Conservation (phyloP, 495 filamentous ascomycete species). For the Acidiella bohemica region DNA sequence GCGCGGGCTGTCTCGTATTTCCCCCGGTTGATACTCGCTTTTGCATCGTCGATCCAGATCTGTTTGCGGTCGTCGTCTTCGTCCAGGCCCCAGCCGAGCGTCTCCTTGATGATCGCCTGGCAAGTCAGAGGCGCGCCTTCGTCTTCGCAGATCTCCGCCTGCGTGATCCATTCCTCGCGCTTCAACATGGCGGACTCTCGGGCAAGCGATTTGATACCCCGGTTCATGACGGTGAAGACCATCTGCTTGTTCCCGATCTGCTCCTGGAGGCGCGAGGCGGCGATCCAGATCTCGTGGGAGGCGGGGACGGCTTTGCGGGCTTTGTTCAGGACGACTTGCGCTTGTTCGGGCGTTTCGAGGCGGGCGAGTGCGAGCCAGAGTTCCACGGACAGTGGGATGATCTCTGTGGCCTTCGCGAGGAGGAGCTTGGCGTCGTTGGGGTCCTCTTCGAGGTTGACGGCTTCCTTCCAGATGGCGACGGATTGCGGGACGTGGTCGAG, state of each 20-base stretch:
- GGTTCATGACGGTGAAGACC: conserved; percentile 76
- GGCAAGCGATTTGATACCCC: conserved; percentile 77
- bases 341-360: conserved; percentile 75
- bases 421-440: conserved; percentile 72
- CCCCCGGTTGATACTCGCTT: conserved; percentile 58
- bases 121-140: conserved; percentile 82
- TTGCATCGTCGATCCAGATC: conserved; percentile 87
- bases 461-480: conserved; percentile 88
- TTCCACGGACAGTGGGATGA: conserved; percentile 84
- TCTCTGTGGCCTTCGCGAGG: conserved; percentile 82
- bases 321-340: conserved; percentile 86
- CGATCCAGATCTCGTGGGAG: conserved; percentile 91
- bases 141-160: conserved; percentile 89
- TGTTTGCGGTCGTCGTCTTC: conserved; percentile 96
- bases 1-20: conserved; percentile 82
- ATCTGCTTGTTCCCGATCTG: conserved; percentile 63
- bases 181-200: conserved; percentile 91
- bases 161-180: conserved; percentile 89
- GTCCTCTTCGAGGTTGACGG: conserved; percentile 90
- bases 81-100: conserved; percentile 82
- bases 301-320: conserved; percentile 86
- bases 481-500: conserved; percentile 83
- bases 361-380: conserved; percentile 89
- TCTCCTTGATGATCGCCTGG: conserved; percentile 76
- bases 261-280: conserved; percentile 81